Percentiles rank a stretch among this genome's conserved stretches.
Conservation (phyloP, 2,329 filamentous ascomycete genomes). For the Talaromyces sp. region DNA sequence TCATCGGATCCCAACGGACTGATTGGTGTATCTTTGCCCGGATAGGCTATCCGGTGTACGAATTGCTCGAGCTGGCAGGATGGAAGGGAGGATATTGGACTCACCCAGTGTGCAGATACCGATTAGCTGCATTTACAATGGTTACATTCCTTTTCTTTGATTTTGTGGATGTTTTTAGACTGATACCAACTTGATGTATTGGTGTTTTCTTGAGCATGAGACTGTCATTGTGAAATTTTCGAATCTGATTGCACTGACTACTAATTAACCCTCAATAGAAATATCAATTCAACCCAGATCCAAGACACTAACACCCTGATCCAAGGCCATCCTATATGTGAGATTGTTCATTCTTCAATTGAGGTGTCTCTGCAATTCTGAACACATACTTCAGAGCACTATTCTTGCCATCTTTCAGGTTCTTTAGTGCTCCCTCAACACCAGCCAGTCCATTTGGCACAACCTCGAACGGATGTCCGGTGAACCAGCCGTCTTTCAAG, state of each 20-base stretch:
- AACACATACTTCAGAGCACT: constrained; percentile 65
- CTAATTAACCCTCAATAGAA: not conserved
- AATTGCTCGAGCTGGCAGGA: constrained; percentile 16
- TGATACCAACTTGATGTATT: not conserved
- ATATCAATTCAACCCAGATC: not conserved
- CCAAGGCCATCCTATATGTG: not conserved
- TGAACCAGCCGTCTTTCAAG: constrained; percentile 50
- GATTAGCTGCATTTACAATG: not conserved
- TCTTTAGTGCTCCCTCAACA: constrained; percentile 51
- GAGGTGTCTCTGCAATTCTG: constrained; percentile 49
- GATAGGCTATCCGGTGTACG: constrained; percentile 14
- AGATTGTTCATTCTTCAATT: not conserved
- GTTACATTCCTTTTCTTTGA: not conserved
- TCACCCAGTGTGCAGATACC: constrained; percentile 36
- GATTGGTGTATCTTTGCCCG: not conserved
- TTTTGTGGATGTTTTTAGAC: not conserved
- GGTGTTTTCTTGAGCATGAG: no score
- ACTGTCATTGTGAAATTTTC: not conserved
- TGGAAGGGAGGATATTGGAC: constrained; percentile 49
- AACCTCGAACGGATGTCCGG: constrained; percentile 50
- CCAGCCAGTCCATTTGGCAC: constrained; percentile 54
- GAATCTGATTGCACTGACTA: not conserved
- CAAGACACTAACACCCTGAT: not conserved
- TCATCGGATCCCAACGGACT: not conserved
- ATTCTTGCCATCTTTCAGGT: constrained; percentile 59